Conservation (phyloP, 2,329 filamentous ascomycete species). For the Westerdykella sp. region DNA sequence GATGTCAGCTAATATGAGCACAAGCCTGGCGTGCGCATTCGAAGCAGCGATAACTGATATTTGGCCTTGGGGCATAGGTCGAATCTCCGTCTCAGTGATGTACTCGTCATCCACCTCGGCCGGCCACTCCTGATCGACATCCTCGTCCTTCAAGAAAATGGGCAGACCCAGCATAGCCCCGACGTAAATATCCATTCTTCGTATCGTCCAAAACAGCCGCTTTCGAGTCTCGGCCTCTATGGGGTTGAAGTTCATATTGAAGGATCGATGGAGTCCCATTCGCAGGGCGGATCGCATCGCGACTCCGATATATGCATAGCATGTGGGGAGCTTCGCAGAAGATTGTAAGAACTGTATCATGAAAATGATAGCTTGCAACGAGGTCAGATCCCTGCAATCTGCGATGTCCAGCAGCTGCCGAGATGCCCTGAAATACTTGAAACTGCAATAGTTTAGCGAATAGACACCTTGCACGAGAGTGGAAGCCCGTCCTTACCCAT, state of each 20-base stretch:
- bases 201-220: conserved; percentile 48
- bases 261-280: conserved; percentile 48
- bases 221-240: conserved; percentile 47
- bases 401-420: conserved; percentile 48
- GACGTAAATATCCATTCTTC: conserved; percentile 49
- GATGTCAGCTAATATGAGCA: conserved; percentile 55
- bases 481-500: conserved; percentile 33
- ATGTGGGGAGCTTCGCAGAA: conserved; percentile 48
- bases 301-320: conserved; percentile 49
- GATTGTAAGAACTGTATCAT: conserved; percentile 51
- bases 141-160: conserved; percentile 44
- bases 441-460: conserved; percentile 28
- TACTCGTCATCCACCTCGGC: conserved; percentile 47
- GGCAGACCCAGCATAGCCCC: conserved; percentile 47
- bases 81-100: conserved; percentile 44
- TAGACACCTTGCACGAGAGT: too few species aligned
- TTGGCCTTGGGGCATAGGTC: conserved; percentile 50
- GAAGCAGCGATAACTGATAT: conserved; percentile 54
- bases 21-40: conserved; percentile 55
- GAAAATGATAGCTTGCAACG: conserved; percentile 48
- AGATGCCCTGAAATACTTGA: conserved; percentile 45
- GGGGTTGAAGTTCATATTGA: conserved; percentile 42
- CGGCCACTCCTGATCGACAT: conserved; percentile 45
- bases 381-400: conserved; percentile 47
- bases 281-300: conserved; percentile 46